Percentiles rank a stretch among this genome's conserved stretches.
These are phyloP conservation scores for Gossypium ekmanianum DNA, from an alignment of 345 rosid species.

Conservation along the genomic window DNA sequence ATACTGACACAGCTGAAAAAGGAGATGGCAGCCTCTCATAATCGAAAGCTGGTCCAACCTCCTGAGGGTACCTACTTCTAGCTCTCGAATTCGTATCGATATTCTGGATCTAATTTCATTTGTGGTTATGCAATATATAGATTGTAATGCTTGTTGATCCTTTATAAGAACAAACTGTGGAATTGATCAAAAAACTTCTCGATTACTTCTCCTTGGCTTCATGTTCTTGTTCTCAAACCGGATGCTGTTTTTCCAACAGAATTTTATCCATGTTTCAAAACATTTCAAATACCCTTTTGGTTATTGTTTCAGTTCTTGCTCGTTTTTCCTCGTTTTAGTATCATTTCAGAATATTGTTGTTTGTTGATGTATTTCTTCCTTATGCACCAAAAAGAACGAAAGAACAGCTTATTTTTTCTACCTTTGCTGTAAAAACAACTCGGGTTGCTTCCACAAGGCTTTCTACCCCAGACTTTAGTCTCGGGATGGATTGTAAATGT, in stretches of 20 bases:
- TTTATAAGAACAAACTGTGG: slow-evolving; percentile 32
- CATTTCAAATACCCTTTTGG: neutral
- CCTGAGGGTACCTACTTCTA: slow-evolving; percentile 83
- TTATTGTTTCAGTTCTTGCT: neutral
- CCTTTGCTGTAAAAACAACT: too few relatives aligned
- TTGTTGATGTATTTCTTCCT: neutral
- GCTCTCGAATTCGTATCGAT: slow-evolving; percentile 20
- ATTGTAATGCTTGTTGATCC: slow-evolving; percentile 41
- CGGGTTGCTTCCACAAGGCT: too few relatives aligned
- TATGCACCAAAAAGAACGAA: neutral
- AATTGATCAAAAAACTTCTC: slow-evolving; percentile 36
- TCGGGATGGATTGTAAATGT: too few relatives aligned
- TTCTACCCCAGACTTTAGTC: too few relatives aligned
- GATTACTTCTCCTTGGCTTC: slow-evolving; percentile 30
- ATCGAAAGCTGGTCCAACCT: slow-evolving; percentile 79
- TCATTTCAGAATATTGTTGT: neutral
- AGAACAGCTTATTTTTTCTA: too few relatives aligned
- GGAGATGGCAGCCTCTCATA: slow-evolving; percentile 70
- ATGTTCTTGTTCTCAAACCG: slow-evolving; percentile 26
- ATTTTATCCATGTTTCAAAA: neutral
- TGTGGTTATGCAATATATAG: slow-evolving; percentile 35
- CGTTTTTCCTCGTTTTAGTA: neutral
- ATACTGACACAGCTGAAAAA: slow-evolving; percentile 68
- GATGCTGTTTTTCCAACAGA: neutral
- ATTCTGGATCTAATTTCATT: slow-evolving; percentile 28